Conservation (phyloP, 495 filamentous ascomycete species). For the Talaromyces adpressus region DNA sequence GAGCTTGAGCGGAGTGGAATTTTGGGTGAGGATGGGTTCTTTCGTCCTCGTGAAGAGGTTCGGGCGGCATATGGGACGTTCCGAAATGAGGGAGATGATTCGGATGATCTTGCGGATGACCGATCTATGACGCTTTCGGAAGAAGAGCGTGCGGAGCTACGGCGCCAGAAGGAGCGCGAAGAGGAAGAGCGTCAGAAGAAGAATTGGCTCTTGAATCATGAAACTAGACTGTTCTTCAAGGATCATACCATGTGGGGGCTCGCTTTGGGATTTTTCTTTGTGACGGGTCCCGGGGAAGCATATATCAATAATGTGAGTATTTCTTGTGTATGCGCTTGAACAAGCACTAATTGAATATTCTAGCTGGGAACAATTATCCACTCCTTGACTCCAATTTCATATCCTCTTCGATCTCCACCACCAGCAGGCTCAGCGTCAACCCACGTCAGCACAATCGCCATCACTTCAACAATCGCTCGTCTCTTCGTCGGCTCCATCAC, state of each 20-base stretch:
- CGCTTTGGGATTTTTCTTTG: slow-evolving; percentile 84
- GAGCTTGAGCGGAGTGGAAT: slow-evolving; percentile 79
- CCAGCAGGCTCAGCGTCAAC: slow-evolving; percentile 68
- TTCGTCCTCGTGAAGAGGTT: slow-evolving; percentile 34
- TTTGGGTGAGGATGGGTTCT: slow-evolving; percentile 65
- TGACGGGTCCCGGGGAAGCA: slow-evolving; percentile 87
- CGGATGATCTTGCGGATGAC: slow-evolving; percentile 15
- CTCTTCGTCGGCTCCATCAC: slow-evolving; percentile 78
- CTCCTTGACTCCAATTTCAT: slow-evolving; percentile 63
- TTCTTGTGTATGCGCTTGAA: background rate
- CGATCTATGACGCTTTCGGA: slow-evolving; percentile 29
- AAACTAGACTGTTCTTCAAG: slow-evolving; percentile 72
- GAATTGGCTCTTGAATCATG: slow-evolving; percentile 77
- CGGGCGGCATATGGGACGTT: slow-evolving; percentile 51
- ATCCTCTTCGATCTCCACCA: slow-evolving; percentile 34
- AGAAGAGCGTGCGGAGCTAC: slow-evolving; percentile 36
- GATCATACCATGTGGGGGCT: slow-evolving; percentile 96
- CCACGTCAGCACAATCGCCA: slow-evolving; percentile 84
- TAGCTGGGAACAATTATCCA: slow-evolving; percentile 83
- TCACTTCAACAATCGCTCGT: slow-evolving; percentile 85
- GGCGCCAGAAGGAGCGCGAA: slow-evolving; percentile 43
- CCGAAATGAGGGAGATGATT: slow-evolving; percentile 11
- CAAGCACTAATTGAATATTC: background rate
- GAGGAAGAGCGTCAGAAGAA: slow-evolving; percentile 70
- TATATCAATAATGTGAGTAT: slow-evolving; percentile 80